Base-by-base conservation (phyloP, 305 asterid species). In the Fraxinus baroniana region DNA sequence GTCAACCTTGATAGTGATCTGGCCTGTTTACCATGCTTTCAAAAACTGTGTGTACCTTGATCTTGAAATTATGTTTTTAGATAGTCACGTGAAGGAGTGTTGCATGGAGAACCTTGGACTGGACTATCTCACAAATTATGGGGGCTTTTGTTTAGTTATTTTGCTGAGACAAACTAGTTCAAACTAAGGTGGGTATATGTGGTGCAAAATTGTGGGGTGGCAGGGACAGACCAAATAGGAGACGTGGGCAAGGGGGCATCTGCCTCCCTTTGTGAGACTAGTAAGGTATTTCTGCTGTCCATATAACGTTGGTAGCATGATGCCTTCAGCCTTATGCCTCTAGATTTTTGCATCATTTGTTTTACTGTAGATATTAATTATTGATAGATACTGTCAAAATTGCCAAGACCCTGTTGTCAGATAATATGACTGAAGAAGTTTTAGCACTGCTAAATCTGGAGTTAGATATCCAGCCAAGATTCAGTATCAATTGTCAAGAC, bases 1-100 rank as follows among this genome's bases (percentile, higher is more conserved):
- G 72, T 77, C 41, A 72, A 35, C 71, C 44, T 62, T 83, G 46
- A 57, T 26, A 76, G 82, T 80, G 62, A 73, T 41, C 49, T 80
- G 78, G 35, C 17, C 81, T 37, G 37, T 57, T 44, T 60, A 60
- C 70, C 70, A 28, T 79, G 22, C 78, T 82, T 76, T 82, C 20
- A 68, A n/a, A 76, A 39, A 30, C 68, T 18, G 6, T 18, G 72
- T 76, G 66, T 41, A 17, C 83, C 71, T 62, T 22, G 33, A 30
- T 62, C 64, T 13, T 46, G 62, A 28, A 64, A 64, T 64, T 64
- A 9, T 64, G 72, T 78, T 52, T 36, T n/a, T 73, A 76, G 17
- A 78, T 22, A 36, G 39, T 60, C 82, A 26, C 15, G 62, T 13
- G 73, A 17, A 66, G 80, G 85, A 55, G 22, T 77, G 24, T 26